A percentile compares a stretch with the other conserved stretches of the same genome.
Evolutionary conservation across 2,329 filamentous ascomycete genomes (phyloP).

Genomic region (Macroventuria anomochaeta): DNA sequence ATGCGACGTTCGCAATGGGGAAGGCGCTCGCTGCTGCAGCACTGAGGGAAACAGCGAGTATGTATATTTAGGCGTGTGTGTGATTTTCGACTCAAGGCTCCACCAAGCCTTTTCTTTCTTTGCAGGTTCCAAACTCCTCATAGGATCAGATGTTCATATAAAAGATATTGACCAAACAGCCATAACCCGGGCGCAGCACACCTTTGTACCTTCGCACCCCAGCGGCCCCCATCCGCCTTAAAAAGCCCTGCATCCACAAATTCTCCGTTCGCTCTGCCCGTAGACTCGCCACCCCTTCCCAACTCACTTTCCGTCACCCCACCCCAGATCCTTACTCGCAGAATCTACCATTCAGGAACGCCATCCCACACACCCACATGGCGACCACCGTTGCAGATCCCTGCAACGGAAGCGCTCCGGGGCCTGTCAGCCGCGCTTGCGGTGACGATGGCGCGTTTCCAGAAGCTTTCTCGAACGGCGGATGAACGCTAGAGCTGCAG

Average conservation of each 20-base stretch:
- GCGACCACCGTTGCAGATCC: conserved; percentile 15
- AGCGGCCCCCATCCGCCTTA: background rate
- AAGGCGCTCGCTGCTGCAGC: conserved; percentile 7
- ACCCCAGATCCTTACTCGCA: conserved; percentile 3
- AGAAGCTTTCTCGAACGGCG: conserved; percentile 16
- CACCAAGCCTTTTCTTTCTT: conserved; percentile 22
- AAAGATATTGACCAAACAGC: background rate
- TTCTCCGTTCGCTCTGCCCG: background rate
- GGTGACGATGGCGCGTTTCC: conserved; percentile 5
- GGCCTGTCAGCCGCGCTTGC: conserved; percentile 7
- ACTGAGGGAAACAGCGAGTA: conserved; percentile 11
- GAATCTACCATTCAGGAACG: conserved; percentile 12
- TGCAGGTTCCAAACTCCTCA: conserved; percentile 11
- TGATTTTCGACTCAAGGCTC: conserved; percentile 13
- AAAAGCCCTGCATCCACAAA: conserved; percentile 8
- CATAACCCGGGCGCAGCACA: conserved; percentile 1
- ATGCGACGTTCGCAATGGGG: background rate
- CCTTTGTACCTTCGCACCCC: conserved; percentile 9
- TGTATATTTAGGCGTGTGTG: conserved; percentile 1
- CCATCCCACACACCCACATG: conserved; percentile 8
- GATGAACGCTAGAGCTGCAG: conserved; percentile 3
- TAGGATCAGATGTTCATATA: background rate
- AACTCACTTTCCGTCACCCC: background rate
- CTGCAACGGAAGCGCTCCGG: conserved; percentile 11
- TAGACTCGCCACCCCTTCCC: conserved; percentile 15